Evolutionary conservation across 495 filamentous ascomycete genomes (phyloP), one percentile per base, ranked within the genome.

Genomic region (Podospora anserina): DNA sequence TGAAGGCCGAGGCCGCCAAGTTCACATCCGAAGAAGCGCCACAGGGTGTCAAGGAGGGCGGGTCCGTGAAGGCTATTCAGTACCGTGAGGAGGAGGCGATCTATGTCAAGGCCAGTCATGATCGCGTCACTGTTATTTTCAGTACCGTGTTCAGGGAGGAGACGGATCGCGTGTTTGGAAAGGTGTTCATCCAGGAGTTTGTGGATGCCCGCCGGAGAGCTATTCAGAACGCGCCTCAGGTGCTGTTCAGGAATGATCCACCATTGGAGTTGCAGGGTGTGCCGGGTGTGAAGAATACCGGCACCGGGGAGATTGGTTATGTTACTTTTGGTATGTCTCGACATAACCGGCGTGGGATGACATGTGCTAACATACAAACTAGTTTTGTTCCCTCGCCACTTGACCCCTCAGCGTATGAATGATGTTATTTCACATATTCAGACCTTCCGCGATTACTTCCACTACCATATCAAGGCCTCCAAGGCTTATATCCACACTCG

Each of bases 81-180:
- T 98, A 99, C 82, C 89, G 95, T 19, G 96, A 99, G 71, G 95
- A 98, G 82, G 95, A 99, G 77, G 95, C 95, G n/a, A 97, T 99
- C 76, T 99, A 97, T 79, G 92, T 99, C 83, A 97, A 98, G 80
- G 94, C 95, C 39, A 96, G 91, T 78, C 90, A 93, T 77, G 95
- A 99, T 76, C 89, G 95, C 65, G 96, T 99, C 54, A 99, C 95
- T 0, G 94, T 99, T 74, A 98, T 99, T 76, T 99, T 99, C 87
- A 97, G 93, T 80, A 99, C 95, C 44, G 88, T 98, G 63, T 99
- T 99, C 85, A 81, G 94, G 53, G 96, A 99, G 77, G 95, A 99
- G 82, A 99, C 95, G 65, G 95, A 99, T 78, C 83, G 95, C 39
- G 91, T 99, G 67, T 99, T 95, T 75, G 95, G 94, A 72, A 97